Percentiles rank a stretch among this genome's conserved stretches.
phyloP scores from a whole-genome alignment of 495 filamentous ascomycete species.

The Pyronema omphalodes region DNA sequence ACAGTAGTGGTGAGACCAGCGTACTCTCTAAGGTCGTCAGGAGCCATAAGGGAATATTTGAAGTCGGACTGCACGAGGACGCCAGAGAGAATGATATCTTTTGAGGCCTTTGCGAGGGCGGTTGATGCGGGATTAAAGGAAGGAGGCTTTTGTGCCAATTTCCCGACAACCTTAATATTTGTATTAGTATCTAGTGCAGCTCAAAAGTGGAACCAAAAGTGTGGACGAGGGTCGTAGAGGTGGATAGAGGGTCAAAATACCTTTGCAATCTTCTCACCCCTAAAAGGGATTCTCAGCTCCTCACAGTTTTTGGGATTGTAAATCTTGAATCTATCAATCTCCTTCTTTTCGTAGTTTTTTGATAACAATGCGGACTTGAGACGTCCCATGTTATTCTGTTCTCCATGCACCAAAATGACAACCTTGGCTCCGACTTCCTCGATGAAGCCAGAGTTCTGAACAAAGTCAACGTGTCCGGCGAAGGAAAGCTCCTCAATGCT shows the following conservation, averaged over 20 bases:
- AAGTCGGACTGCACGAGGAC: constrained; percentile 95
- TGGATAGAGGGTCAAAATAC: constrained; percentile 4
- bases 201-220: neutral
- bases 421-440: constrained; percentile 80
- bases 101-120: constrained; percentile 3
- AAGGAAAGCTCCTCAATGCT: constrained; percentile 85
- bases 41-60: constrained; percentile 87
- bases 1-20: constrained; percentile 87
- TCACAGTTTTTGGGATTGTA: constrained; percentile 88
- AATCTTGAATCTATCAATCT: constrained; percentile 69
- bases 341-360: constrained; percentile 59
- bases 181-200: neutral
- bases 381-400: constrained; percentile 95
- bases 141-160: constrained; percentile 62
- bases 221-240: neutral
- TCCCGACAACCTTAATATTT: constrained; percentile 54
- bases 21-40: constrained; percentile 86
- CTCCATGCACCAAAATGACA: constrained; percentile 94
- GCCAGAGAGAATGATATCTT: constrained; percentile 49
- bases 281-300: constrained; percentile 87
- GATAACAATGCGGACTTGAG: constrained; percentile 87
- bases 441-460: constrained; percentile 85
- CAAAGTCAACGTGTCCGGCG: constrained; percentile 92
- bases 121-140: neutral
- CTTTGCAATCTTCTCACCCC: constrained; percentile 85